Base-by-base conservation (phyloP, 2,329 filamentous ascomycete species). In the Penicillium hesseltinei region DNA sequence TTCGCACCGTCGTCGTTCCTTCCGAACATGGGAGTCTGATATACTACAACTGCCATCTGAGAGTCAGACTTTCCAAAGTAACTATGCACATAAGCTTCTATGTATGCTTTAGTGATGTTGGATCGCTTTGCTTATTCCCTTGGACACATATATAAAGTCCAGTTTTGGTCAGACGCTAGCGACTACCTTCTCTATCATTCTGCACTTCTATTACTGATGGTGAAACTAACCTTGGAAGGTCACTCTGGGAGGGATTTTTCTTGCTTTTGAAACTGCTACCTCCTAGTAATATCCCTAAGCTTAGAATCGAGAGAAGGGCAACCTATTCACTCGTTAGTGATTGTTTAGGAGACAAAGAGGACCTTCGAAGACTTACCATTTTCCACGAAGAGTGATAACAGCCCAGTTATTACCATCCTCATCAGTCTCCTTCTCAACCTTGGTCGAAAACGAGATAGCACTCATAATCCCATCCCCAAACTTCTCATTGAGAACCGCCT, bases 391-490 rank as follows among this genome's bases (percentile, higher is more conserved):
- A 3, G 89, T 92, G 65, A 96, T 95, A 66, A 92, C 86, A 4
- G 89, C 91, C 91, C 91, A 96, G 7, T 88, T 81, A 52, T 84
- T 83, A 4, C 92, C 92, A 68, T 90, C 84, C 59, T 89, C 86
- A 73, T 97, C 93, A 1, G 88, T 87, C 83, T 97, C 93, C 83
- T 95, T 96, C 74, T 97, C 91, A 2, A 97, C 89, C 71, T 91
- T 91, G 0, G 91, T 96, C 51, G 86, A 89, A 75, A 96, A 97
- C 17, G 87, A 86, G 70, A 97, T 96, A 1, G 92, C 93, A 71
- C 91, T 96, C 93, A 97, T 97, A 71, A 97, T 97, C 1, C 93
- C 93, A 71, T 92, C 89, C 0, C 89, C 89, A 71, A 91, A 92
- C 81, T 97, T 97, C 83, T 97, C 93, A 66, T 97, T 97, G 75